Base-by-base conservation (phyloP, 2,329 filamentous ascomycete species). In the Penicillium sp. region DNA sequence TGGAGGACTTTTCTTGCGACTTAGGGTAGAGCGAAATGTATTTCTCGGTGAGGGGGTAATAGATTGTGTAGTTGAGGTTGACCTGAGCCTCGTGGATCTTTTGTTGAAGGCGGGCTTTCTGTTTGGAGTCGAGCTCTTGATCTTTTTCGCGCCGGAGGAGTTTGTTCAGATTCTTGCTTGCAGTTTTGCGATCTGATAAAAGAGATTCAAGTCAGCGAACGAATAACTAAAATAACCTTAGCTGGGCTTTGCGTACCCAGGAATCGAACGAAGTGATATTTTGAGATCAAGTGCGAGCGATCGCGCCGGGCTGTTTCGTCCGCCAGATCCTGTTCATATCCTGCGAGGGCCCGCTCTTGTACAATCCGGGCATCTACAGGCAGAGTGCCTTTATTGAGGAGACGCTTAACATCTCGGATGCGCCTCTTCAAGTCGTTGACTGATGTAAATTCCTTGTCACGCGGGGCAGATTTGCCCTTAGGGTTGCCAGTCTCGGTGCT, bases 251-350 rank as follows among this genome's bases (percentile, higher is more conserved):
- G 61, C 68, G 39, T 68, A 78, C 76, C 85, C 60, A 88, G 80
- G 67, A 88, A 88, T n/a, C 85, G 75, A n/a, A 88, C 81, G 73
- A 86, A 87, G 68, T 88, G 85, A 68, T 87, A 88, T 67, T 81
- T 82, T 57, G 78, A 78, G 58, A 88, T 86, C 75, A 86, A 81
- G 58, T 82, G 80, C 48, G 77, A 78, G 62, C 79, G 77, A 63
- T 80, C 74, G 63, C 83, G 78, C 53, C 81, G 79, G 25, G 72
- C 69, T 55, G 80, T 76, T 54, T 79, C 77, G 25, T 80, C 77
- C 16, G 74, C 76, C 51, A 88, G 70, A 61, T 88, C 85, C 52
- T 81, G 79, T 66, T 85, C 76, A 54, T 83, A 83, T 1, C 80
- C 81, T 55, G 77, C 77, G 25, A 88, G 68, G 49, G 85, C 85